Evolutionary conservation across 768 basidiomycete genomes (phyloP), one percentile per base, ranked within the genome.

Genomic region (Hemileccinum impolitum): DNA sequence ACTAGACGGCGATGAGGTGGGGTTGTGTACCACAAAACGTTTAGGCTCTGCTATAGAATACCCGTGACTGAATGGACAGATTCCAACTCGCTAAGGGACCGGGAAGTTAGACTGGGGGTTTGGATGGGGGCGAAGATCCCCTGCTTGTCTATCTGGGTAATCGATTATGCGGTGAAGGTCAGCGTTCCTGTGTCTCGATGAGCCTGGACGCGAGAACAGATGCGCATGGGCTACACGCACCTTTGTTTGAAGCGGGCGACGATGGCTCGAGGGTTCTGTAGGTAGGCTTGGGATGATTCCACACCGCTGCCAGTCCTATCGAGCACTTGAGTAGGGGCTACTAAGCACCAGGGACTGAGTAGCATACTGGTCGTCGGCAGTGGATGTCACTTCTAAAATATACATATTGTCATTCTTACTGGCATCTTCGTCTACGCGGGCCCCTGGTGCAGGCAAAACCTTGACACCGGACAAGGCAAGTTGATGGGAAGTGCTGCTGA

Each of bases 361-460:
- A 28, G 47, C 66, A 18, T 59, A 67, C 66, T 72, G 76, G 56
- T 80, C 80, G 39, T 81, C 78, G 26, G 70, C 58, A 14, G 64
- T 74, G 15, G 72, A 60, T 0, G 75, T 79, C 6, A 85, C 84
- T 60, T 90, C 81, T 15, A 92, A 69, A 50, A 88, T 81, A 63
- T 82, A 90, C 82, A 92, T 91, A 42, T 75, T 80, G 54, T 77
- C 74, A 53, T 87, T 83, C 67, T 72, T 77, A 56, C 56, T 59
- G 15, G 43, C 63, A 35, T 74, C 70, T n/a, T 74, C 79, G 19
- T 74, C 75, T n/a, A 72, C 73, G 11, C 77, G 78, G 10, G 82
- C 83, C 10, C 84, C 89, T 25, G 87, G 87, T 10, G 88, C 87
- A 31, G 87, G 85, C 47, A 83, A 76, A 1, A 87, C 73, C 50